Percentiles rank a stretch among this genome's conserved stretches.
These are phyloP conservation scores for Kazachstania martiniae DNA, from an alignment of 805 yeast species.

Conservation along the genomic window DNA sequence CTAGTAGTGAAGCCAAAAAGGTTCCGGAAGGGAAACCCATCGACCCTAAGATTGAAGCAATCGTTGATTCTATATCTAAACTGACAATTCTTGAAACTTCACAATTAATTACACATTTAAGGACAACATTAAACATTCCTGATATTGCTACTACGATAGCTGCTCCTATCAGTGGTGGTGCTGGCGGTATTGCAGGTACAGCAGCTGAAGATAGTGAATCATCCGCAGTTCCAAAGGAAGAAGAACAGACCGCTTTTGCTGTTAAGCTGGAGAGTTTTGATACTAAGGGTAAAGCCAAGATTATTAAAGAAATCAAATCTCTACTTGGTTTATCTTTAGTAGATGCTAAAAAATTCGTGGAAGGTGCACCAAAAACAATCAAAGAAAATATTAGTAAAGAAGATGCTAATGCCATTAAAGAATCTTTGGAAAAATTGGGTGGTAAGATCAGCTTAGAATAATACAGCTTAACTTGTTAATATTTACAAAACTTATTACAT, in stretches of 20 bases:
- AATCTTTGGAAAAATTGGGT: constrained; percentile 86
- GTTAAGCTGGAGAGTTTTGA: constrained; percentile 90
- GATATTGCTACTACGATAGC: constrained; percentile 55
- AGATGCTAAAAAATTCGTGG: constrained; percentile 96
- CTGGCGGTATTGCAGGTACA: constrained; percentile 51
- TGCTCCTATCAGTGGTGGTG: constrained; percentile 25
- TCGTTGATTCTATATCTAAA: constrained; percentile 84
- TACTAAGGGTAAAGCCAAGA: constrained; percentile 90
- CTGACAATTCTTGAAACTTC: constrained; percentile 91
- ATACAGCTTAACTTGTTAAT: too few species aligned
- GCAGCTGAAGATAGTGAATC: constrained; percentile 64
- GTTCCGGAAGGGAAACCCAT: too few species aligned
- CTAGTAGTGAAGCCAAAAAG: too few species aligned
- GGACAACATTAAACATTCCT: constrained; percentile 78
- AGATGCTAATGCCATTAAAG: constrained; percentile 94
- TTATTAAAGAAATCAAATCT: constrained; percentile 92
- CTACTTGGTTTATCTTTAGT: constrained; percentile 86
- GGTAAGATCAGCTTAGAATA: constrained; percentile 88
- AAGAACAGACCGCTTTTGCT: constrained; percentile 88
- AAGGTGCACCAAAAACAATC: constrained; percentile 90
- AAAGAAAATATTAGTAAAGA: constrained; percentile 95
- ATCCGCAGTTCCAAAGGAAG: constrained; percentile 63
- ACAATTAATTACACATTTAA: constrained; percentile 68
- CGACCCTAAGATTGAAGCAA: constrained; percentile 77
- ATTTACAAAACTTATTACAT: too few species aligned